Evolutionary conservation across 352 stramenopile genomes (phyloP), one percentile per base, ranked within the genome.

Genomic region (Globisporangium yorkense): DNA sequence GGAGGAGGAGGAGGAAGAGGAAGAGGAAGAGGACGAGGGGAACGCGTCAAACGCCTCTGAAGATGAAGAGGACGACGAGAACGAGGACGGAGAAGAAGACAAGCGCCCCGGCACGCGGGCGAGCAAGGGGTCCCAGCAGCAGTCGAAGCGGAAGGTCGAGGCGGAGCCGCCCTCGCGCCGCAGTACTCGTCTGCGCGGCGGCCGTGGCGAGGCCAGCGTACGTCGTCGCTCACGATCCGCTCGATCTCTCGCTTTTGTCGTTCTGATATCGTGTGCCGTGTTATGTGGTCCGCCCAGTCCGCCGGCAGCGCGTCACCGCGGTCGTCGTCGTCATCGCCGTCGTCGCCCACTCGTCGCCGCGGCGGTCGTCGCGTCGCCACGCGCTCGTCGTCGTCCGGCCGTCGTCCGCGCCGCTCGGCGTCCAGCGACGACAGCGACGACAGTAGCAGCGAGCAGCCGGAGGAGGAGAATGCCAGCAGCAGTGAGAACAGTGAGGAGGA

Each of bases 351-450:
- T 48, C 57, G 50, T 53, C 50, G 50, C 54, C 51, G 37, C 16
- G 46, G 51, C 44, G 44, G 45, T 64, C 52, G 59, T 64, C 59
- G 51, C 44, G 58, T 64, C 57, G 58, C 58, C 29, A 46, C 41
- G 3, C n/a, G 29, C 44, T 16, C 41, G 33, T n/a, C 21, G 24
- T 54, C 46, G 24, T 44, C 56, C 40, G 29, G 31, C 27, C 46
- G 33, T 21, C 12, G 15, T 9, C 37, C 16, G 27, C 49, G 37
- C 40, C 47, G 37, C 37, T 43, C 37, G 37, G 13, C 37, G 1
- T 10, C 37, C 3, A 45, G 35, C 33, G 31, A 35, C 44, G 37
- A 16, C 16, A 51, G 24, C 47, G 9, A 43, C 24, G 51, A 43
- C n/a, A 57, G 27, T 12, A 49, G 44, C 44, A 16, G n/a, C 37